Evolutionary conservation across 2,329 filamentous ascomycete species (phyloP).

Genomic region (Aureobasidium namibiae): DNA sequence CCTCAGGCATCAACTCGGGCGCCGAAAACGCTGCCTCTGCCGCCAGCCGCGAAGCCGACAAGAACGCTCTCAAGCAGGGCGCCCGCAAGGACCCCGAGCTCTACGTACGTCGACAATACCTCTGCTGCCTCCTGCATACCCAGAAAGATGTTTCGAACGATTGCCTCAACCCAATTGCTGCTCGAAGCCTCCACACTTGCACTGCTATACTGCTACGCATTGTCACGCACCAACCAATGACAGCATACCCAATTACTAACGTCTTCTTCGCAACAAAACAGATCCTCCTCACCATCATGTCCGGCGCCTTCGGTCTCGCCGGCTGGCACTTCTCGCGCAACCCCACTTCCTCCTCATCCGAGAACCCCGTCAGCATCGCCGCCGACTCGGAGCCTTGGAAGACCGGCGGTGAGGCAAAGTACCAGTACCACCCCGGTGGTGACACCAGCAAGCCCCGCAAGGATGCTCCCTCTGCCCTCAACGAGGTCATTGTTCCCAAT

Average conservation of each 20-base stretch:
- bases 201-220: background rate
- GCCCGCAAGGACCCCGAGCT: conserved; percentile 66
- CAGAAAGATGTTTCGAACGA: background rate
- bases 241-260: background rate
- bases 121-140: background rate
- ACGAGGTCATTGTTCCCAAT: conserved; percentile 88
- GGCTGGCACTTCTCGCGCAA: conserved; percentile 84
- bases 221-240: background rate
- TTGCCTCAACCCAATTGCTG: no score
- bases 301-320: conserved; percentile 74
- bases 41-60: conserved; percentile 28
- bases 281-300: conserved; percentile 90
- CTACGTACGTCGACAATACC: conserved; percentile 47
- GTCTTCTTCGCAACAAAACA: conserved; percentile 32
- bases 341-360: conserved; percentile 77
- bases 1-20: conserved; percentile 34
- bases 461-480: conserved; percentile 90
- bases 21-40: conserved; percentile 37
- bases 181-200: background rate
- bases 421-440: conserved; percentile 67
- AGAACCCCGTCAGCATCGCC: conserved; percentile 66
- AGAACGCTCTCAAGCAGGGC: conserved; percentile 49
- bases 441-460: conserved; percentile 66
- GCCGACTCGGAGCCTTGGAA: conserved; percentile 88
- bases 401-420: conserved; percentile 53